Evolutionary conservation across 345 rosid genomes (phyloP), one percentile per base, ranked within the genome.

Genomic region (Boechera divaricarpa): DNA sequence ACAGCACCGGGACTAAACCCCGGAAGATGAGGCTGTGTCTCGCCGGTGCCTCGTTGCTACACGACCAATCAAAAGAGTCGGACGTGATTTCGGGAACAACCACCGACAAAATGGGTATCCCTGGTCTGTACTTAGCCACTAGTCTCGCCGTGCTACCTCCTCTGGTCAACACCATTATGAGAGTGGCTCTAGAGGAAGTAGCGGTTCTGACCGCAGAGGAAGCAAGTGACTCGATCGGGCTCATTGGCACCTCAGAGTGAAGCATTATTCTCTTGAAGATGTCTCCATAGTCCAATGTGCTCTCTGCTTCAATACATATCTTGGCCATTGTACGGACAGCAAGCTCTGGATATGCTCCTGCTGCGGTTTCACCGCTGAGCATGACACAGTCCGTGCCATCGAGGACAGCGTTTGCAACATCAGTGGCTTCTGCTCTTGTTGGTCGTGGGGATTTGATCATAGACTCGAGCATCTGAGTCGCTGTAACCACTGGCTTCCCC

Each of bases 341-440:
- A n/a, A 90, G 87, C 41, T 89, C 98, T 0, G 97, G 98, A 73
- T 91, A 94, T 12, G 97, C 96, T 77, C 98, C 98, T 4, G 97
- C 97, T 41, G 98, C 98, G 0, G 98, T 94, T 70, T 94, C 98
- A 18, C 98, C 98, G 31, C 98, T 94, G n/a, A 94, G 86, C 98
- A 94, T 94, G 59, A 94, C 97, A 59, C 98, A 94, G 82, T 94
- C 98, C 0, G 94, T 83, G 63, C 98, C 96, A 11, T 93, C 96
- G 12, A 93, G 92, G 78, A 91, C 98, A 1, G 96, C 98, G 52
- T 94, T 94, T 49, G 98, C 98, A 9, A 94, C 98, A 70, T 94
- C 98, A 0, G 98, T 94, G 39, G 98, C 98, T 84, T 94, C 98
- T 0, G 98, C 98, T 84, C 98, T 87, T 29, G 98, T 94, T 42